Conservation (phyloP, 345 rosid species). For the Microthlaspi erraticum region DNA sequence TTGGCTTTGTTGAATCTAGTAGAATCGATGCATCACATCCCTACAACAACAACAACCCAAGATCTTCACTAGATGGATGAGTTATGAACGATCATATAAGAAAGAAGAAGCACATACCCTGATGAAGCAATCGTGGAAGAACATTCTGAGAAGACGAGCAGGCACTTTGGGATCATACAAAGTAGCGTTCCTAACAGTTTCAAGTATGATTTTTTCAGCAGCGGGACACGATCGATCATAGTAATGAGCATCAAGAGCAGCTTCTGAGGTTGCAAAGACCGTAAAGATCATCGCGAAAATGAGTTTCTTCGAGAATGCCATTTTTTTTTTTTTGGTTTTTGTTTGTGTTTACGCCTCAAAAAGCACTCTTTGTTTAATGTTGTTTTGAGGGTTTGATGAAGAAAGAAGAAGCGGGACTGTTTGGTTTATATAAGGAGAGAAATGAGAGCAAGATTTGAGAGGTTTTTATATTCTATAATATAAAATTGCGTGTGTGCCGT, state of each 20-base stretch:
- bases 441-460: neutral
- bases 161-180: conserved; percentile 75
- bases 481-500: conserved; percentile 30
- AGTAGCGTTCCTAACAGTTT: conserved; percentile 65
- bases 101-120: conserved; percentile 51
- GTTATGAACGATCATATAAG: neutral
- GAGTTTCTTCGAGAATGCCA: conserved; percentile 37
- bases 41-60: conserved; percentile 45
- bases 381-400: conserved; percentile 36
- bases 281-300: conserved; percentile 10
- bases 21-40: conserved; percentile 87
- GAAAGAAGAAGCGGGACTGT: conserved; percentile 6
- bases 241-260: conserved; percentile 54
- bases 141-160: conserved; percentile 84
- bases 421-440: conserved; percentile 41
- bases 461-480: conserved; percentile 24
- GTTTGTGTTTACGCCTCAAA: conserved; percentile 40
- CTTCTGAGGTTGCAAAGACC: conserved; percentile 45
- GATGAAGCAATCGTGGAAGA: conserved; percentile 91
- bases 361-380: conserved; percentile 3
- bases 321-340: neutral
- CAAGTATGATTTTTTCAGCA: conserved; percentile 65
- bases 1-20: conserved; percentile 63
- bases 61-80: neutral
- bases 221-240: conserved; percentile 74